Evolutionary conservation across 495 filamentous ascomycete genomes (phyloP).

Genomic region (Tirmania nivea): DNA sequence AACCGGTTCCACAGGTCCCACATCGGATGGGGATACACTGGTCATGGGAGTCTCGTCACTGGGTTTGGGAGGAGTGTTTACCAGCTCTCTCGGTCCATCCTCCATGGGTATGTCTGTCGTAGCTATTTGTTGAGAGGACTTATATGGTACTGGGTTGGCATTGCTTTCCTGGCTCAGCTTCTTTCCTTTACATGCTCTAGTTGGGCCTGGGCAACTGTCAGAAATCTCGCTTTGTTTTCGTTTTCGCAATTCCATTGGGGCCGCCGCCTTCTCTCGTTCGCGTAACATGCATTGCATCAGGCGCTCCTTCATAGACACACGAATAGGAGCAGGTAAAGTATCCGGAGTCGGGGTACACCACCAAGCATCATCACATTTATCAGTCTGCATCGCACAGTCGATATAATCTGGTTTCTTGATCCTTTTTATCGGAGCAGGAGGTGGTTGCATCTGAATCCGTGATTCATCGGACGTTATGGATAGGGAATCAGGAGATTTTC

Average conservation of each 20-base stretch:
- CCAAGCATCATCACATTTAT: not conserved
- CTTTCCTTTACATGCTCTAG: too few relatives aligned
- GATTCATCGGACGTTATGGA: not conserved
- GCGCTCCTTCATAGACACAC: not conserved
- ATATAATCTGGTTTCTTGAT: not conserved
- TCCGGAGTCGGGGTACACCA: not conserved
- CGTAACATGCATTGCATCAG: not conserved
- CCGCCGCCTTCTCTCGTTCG: not conserved
- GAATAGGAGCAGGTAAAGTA: not conserved
- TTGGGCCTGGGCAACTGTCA: too few relatives aligned
- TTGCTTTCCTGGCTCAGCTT: too few relatives aligned
- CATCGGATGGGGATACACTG: too few relatives aligned
- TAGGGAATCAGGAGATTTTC: too few relatives aligned
- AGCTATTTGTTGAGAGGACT: too few relatives aligned
- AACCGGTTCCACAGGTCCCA: too few relatives aligned
- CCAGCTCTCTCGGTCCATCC: too few relatives aligned
- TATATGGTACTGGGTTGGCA: too few relatives aligned
- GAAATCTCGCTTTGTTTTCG: not conserved
- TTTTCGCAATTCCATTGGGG: not conserved
- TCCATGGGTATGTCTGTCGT: too few relatives aligned
- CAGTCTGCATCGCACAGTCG: not conserved
- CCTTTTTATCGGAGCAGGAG: not conserved
- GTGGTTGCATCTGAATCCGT: not conserved
- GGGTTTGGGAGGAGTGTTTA: too few relatives aligned
- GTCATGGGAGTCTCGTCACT: too few relatives aligned